phyloP scores from a whole-genome alignment of 306 rosid species.

The Boehmeria nivea region DNA sequence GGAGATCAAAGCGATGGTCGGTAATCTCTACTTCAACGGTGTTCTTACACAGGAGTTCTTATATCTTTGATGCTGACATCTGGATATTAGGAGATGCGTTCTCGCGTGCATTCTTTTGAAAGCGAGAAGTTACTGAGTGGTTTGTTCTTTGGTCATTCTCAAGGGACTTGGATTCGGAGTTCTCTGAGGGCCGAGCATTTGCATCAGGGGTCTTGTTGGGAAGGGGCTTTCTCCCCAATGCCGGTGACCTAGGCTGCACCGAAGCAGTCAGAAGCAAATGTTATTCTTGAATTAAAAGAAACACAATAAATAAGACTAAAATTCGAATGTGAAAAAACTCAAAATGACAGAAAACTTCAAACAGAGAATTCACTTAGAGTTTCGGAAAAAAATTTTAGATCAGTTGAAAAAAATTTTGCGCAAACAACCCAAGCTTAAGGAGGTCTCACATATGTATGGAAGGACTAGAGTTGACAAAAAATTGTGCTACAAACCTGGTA shows the following conservation, averaged over 20 bases:
- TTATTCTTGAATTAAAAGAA: not conserved
- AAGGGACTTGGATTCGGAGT: constrained; percentile 27
- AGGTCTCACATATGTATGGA: not conserved
- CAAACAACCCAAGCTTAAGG: too few relatives aligned
- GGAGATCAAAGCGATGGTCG: too few relatives aligned
- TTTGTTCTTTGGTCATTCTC: constrained; percentile 20
- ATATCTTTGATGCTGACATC: constrained; percentile 25
- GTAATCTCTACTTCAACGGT: too few relatives aligned
- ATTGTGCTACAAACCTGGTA: constrained; percentile 40
- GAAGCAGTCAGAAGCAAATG: constrained; percentile 36
- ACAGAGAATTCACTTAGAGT: not conserved
- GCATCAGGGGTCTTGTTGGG: constrained; percentile 23
- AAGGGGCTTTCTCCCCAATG: constrained; percentile 34
- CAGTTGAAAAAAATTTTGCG: too few relatives aligned
- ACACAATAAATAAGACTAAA: not conserved
- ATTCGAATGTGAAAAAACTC: not conserved
- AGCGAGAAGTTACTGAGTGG: constrained; percentile 31
- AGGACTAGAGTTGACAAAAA: too few relatives aligned
- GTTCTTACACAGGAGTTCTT: not conserved
- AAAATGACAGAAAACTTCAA: not conserved
- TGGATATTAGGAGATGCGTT: constrained; percentile 78
- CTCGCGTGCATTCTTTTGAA: constrained; percentile 45
- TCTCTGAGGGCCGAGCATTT: constrained; percentile 34
- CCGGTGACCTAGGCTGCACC: constrained; percentile 39
- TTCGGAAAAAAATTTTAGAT: too few relatives aligned